Conservation (phyloP, 2,329 filamentous ascomycete species). For the Beauveria varroae region DNA sequence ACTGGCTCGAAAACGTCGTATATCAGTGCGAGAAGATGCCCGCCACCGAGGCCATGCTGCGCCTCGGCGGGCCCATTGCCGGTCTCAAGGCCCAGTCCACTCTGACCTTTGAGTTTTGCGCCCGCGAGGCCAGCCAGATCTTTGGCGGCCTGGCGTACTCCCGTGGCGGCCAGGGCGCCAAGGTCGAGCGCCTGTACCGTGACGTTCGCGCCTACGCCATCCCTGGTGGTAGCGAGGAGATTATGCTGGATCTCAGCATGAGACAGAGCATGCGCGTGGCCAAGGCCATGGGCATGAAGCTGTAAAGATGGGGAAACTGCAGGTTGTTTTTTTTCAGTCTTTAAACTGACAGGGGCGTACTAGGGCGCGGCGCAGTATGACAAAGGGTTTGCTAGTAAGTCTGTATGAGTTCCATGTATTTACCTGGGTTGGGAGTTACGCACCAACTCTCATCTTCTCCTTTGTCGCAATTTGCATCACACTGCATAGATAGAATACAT, state of each 20-base stretch:
- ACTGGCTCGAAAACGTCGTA: conserved; percentile 92
- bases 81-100: conserved; percentile 90
- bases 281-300: conserved; percentile 90
- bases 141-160: conserved; percentile 92
- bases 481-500: conserved; percentile 5
- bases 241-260: conserved; percentile 96
- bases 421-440: neutral
- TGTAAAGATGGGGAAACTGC: conserved; percentile 44
- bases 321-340: neutral
- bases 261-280: conserved; percentile 83
- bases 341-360: neutral
- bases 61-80: conserved; percentile 89
- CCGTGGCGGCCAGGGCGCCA: conserved; percentile 87
- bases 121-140: conserved; percentile 92
- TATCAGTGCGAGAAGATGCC: conserved; percentile 91
- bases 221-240: conserved; percentile 93
- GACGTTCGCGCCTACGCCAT: conserved; percentile 96
- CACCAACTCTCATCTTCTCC: neutral
- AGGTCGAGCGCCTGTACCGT: conserved; percentile 89
- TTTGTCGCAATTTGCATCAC: neutral
- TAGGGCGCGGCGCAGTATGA: neutral
- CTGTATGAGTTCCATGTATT: conserved; percentile 7
- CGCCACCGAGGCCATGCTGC: conserved; percentile 91
- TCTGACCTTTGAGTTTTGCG: conserved; percentile 95
- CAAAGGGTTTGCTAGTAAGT: neutral